Evolutionary conservation across 73 alveolate genomes (phyloP), one percentile per base, ranked within the genome.

Genomic region (Paramecium sonneborni): DNA sequence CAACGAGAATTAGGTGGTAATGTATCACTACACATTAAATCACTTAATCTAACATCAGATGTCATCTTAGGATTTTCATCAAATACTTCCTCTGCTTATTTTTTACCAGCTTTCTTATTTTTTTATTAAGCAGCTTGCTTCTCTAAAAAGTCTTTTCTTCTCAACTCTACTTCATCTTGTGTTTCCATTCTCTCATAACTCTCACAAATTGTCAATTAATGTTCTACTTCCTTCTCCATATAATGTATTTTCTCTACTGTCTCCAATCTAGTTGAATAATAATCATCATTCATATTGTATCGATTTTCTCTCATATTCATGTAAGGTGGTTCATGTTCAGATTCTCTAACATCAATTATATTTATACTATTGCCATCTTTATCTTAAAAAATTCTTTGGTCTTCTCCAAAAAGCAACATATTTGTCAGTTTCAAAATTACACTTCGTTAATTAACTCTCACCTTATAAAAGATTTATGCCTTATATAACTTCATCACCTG

Each of bases 1-100:
- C 99, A 98, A 88, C 98, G 95, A 14, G 98, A 93, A 93, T 95
- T 95, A 5, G 95, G 72, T 3, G 99, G 98, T 96, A 95, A 87
- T 18, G 93, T 26, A 86, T 93, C 94, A 15, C 96, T 93, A 93
- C 96, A 88, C 89, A 95, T 97, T 85, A 97, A 41, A 46, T 95
- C 94, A 84, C 94, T 93, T 69, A 95, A 95, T 12, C 87, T 93
- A 0, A 94, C 93, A 74, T 93, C 96, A 41, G 94, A 86, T 24
- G 93, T 94, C 57, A 37, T 55, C 55, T 85, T 94, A 10, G 93
- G 76, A 56, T 93, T 58, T 48, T 93, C 96, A 72, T 93, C 94
- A 69, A 88, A 76, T 11, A 44, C 70, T 70, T 88, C 94, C 6
- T 69, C 90, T 30, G 76, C 76, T 37, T 57, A 92, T 79, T 92